Conservation (phyloP, 2,329 filamentous ascomycete genomes). For the Chrysoporthe puriensis region DNA sequence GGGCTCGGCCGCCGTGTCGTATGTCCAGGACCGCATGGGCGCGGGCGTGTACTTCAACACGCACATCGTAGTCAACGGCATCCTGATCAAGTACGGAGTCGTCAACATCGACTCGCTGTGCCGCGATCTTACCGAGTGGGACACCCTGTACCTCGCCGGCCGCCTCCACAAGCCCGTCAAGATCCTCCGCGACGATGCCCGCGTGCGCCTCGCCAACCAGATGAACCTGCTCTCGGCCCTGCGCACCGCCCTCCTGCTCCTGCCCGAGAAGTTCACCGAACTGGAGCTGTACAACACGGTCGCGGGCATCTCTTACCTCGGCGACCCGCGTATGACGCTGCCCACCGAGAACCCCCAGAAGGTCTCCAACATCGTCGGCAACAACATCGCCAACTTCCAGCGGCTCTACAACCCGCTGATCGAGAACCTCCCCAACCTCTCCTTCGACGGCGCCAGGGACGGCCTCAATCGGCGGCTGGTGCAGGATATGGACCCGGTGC, state of each 20-base stretch:
- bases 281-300: conserved; percentile 88
- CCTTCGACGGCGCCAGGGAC: conserved; percentile 71
- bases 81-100: conserved; percentile 96
- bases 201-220: conserved; percentile 91
- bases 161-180: conserved; percentile 97
- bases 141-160: conserved; percentile 94
- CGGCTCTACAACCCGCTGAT: conserved; percentile 89
- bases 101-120: conserved; percentile 92
- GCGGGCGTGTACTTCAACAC: conserved; percentile 98
- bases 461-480: conserved; percentile 68
- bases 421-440: conserved; percentile 85
- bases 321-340: conserved; percentile 93
- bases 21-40: conserved; percentile 84
- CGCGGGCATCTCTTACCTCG: conserved; percentile 88
- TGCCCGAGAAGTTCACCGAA: conserved; percentile 85
- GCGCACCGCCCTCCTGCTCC: conserved; percentile 83
- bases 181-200: conserved; percentile 91
- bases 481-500: conserved; percentile 92
- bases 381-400: conserved; percentile 91
- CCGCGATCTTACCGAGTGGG: conserved; percentile 85
- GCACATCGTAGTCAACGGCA: conserved; percentile 91
- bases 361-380: conserved; percentile 88
- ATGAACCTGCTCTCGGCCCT: conserved; percentile 92
- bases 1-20: conserved; percentile 82
- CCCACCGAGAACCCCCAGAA: conserved; percentile 91